These are phyloP conservation scores for Naganishia vishniacii DNA, from an alignment of 768 basidiomycete species.

Conservation along the genomic window DNA sequence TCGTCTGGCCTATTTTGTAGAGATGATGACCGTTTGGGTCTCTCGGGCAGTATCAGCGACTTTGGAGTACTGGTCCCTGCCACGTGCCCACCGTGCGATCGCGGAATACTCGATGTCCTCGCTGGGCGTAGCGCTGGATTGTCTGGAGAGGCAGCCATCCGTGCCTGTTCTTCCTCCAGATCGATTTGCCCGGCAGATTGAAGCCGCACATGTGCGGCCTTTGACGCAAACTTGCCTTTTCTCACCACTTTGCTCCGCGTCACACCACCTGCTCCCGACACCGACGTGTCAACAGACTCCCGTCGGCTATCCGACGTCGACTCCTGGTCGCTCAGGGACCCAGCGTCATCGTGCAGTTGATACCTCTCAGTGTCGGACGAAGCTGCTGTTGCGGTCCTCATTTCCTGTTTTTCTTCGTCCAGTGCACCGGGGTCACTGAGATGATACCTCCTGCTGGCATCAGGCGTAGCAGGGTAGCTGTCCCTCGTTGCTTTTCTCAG, in stretches of 20 bases:
- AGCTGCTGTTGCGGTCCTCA: background rate
- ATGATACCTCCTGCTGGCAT: background rate
- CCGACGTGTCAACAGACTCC: background rate
- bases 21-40: constrained; percentile 7
- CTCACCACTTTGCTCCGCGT: constrained; percentile 7
- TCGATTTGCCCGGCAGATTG: constrained; percentile 19
- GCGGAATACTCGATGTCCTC: background rate
- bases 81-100: background rate
- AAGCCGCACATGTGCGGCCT: constrained; percentile 4
- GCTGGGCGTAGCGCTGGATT: no score
- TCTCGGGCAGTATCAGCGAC: background rate
- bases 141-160: background rate
- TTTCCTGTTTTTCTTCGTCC: background rate
- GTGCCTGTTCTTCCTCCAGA: background rate
- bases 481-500: constrained; percentile 7
- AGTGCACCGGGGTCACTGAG: constrained; percentile 8
- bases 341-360: constrained; percentile 8
- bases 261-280: background rate
- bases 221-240: constrained; percentile 13
- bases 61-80: constrained; percentile 1
- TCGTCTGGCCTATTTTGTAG: background rate
- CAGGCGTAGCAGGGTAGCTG: background rate
- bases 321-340: background rate
- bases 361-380: background rate
- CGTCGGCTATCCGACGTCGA: background rate